These are phyloP conservation scores for Rhynchosporium graminicola DNA, from an alignment of 2,329 filamentous ascomycete species.

Conservation along the genomic window DNA sequence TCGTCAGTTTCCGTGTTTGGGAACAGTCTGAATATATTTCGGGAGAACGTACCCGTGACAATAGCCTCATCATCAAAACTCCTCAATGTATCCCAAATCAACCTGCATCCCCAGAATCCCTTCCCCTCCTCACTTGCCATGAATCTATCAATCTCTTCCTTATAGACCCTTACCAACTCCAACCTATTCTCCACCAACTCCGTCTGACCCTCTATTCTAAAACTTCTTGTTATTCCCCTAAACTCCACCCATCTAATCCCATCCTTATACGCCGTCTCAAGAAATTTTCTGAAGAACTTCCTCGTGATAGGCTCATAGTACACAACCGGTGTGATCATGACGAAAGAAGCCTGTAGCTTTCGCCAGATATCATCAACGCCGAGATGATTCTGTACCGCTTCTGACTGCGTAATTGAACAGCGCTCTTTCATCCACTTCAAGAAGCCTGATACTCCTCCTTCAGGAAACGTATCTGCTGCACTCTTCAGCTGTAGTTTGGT, in stretches of 20 bases:
- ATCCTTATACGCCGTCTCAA: constrained; percentile 69
- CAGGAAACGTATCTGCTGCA: constrained; percentile 69
- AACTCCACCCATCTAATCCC: constrained; percentile 83
- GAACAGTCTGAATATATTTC: not conserved
- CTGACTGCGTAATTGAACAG: constrained; percentile 67
- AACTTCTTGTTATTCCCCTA: constrained; percentile 63
- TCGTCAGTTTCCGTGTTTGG: not conserved
- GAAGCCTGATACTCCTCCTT: constrained; percentile 67
- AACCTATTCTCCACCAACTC: constrained; percentile 64
- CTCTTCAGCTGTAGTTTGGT: constrained; percentile 46
- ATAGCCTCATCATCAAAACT: constrained; percentile 61
- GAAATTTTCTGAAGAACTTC: constrained; percentile 69
- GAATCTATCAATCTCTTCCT: constrained; percentile 65
- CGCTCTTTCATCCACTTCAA: constrained; percentile 72
- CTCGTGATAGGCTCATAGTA: constrained; percentile 88
- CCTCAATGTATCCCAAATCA: constrained; percentile 79
- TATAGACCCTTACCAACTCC: constrained; percentile 66
- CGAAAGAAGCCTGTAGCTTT: constrained; percentile 74
- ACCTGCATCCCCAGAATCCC: constrained; percentile 76
- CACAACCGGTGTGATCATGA: constrained; percentile 68
- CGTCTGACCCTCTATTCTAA: constrained; percentile 62
- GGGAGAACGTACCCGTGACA: constrained; percentile 52
- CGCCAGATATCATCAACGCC: constrained; percentile 82
- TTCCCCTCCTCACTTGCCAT: constrained; percentile 61
- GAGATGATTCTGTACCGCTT: constrained; percentile 75